These are phyloP conservation scores for Ophiobolus disseminans DNA, from an alignment of 2,329 filamentous ascomycete genomes.

Conservation along the genomic window DNA sequence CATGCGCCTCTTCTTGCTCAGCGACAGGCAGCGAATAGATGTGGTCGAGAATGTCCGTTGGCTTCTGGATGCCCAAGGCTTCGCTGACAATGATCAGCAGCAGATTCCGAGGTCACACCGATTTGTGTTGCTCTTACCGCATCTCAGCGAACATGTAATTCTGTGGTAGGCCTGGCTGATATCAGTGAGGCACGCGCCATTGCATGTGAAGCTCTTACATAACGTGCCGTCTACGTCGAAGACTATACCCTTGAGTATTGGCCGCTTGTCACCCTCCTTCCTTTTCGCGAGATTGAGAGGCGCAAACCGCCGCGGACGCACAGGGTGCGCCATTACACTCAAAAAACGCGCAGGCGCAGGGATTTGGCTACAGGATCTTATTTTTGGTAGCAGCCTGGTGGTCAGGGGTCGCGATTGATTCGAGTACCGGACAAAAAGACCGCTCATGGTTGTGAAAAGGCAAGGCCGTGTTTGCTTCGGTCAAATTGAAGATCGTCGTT, in stretches of 20 bases:
- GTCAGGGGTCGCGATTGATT: too few relatives aligned
- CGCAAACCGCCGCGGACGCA: conserved; percentile 56
- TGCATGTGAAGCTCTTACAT: conserved; percentile 64
- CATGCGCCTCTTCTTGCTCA: conserved; percentile 70
- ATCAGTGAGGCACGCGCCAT: conserved; percentile 10
- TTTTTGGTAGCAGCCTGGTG: too few relatives aligned
- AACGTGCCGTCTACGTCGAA: conserved; percentile 97
- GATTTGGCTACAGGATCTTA: too few relatives aligned
- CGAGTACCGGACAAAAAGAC: too few relatives aligned
- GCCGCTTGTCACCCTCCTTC: conserved; percentile 44
- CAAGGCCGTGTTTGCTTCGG: too few relatives aligned
- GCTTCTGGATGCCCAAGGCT: conserved; percentile 73
- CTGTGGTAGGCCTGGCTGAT: conserved; percentile 74
- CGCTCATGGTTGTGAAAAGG: too few relatives aligned
- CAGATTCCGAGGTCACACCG: background rate
- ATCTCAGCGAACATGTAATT: conserved; percentile 96
- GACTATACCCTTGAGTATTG: conserved; percentile 66
- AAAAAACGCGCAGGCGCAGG: too few relatives aligned
- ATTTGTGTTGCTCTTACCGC: conserved; percentile 59
- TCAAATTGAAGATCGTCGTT: too few relatives aligned
- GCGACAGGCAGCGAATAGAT: conserved; percentile 74
- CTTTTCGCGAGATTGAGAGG: conserved; percentile 52
- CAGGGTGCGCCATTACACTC: conserved; percentile 22
- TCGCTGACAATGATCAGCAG: conserved; percentile 24
- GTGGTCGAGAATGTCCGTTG: conserved; percentile 85